Conservation (phyloP, 1,284 basidiomycete genomes). For the Amylostereum chailletii region DNA sequence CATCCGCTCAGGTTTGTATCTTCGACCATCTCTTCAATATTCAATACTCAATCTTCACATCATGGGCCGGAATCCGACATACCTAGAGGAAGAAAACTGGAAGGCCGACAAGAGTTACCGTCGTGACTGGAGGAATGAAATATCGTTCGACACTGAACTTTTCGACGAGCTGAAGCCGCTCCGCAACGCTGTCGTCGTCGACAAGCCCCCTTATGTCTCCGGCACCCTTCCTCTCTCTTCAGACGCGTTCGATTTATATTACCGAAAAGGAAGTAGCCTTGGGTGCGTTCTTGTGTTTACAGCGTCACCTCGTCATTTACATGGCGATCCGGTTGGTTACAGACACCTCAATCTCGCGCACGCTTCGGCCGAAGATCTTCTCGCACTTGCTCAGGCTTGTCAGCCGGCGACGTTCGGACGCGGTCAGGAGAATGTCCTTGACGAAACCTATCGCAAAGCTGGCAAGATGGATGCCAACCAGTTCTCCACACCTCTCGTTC, state of each 20-base stretch:
- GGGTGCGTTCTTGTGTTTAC: not conserved
- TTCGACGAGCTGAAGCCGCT: too few relatives aligned
- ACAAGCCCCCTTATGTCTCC: slow-evolving; percentile 1
- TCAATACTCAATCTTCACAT: too few relatives aligned
- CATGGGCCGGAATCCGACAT: too few relatives aligned
- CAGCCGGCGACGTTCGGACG: slow-evolving; percentile 9
- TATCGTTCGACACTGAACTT: too few relatives aligned
- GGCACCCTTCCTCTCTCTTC: slow-evolving; percentile 3
- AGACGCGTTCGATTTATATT: slow-evolving; percentile 3
- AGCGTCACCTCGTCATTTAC: too few relatives aligned
- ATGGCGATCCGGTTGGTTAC: too few relatives aligned
- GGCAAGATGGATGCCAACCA: slow-evolving; percentile 8
- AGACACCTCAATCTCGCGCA: slow-evolving; percentile 3
- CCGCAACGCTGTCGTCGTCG: too few relatives aligned
- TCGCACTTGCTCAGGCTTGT: slow-evolving; percentile 6
- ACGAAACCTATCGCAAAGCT: slow-evolving; percentile 11
- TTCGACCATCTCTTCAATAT: too few relatives aligned
- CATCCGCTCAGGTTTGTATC: too few relatives aligned
- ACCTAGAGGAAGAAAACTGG: too few relatives aligned
- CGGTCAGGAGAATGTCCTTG: slow-evolving; percentile 8
- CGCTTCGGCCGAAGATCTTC: slow-evolving; percentile 2
- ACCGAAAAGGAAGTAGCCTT: not conserved
- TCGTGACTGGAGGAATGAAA: too few relatives aligned
- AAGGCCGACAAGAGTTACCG: too few relatives aligned
- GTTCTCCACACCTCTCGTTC: slow-evolving; percentile 6